Evolutionary conservation across 2,329 filamentous ascomycete species (phyloP).

Genomic region (Cyanodermella asteris): DNA sequence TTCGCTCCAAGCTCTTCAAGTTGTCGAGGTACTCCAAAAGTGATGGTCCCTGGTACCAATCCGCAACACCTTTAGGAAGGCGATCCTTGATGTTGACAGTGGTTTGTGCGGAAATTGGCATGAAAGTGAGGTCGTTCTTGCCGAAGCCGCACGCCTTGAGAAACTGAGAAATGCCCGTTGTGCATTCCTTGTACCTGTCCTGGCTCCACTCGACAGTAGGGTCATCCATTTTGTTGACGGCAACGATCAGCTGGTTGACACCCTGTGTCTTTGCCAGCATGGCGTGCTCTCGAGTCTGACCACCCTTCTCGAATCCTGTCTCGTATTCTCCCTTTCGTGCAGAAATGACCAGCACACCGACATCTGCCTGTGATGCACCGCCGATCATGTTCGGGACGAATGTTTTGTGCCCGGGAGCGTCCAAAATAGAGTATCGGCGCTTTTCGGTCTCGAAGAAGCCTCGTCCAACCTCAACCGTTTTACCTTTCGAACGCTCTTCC

Average conservation of each 20-base stretch:
- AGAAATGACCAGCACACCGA: slow-evolving; percentile 88
- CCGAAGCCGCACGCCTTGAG: slow-evolving; percentile 88
- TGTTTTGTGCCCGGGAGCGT: slow-evolving; percentile 93
- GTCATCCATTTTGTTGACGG: slow-evolving; percentile 99
- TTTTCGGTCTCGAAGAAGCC: slow-evolving; percentile 96
- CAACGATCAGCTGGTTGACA: slow-evolving; percentile 88
- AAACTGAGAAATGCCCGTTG: slow-evolving; percentile 59
- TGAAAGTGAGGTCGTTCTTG: slow-evolving; percentile 83
- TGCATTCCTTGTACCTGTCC: slow-evolving; percentile 82
- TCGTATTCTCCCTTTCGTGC: slow-evolving; percentile 97
- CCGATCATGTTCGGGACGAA: slow-evolving; percentile 98
- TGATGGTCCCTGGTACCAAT: slow-evolving; percentile 78
- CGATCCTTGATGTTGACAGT: slow-evolving; percentile 73
- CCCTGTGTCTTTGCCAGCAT: slow-evolving; percentile 96
- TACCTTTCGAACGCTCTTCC: slow-evolving; percentile 88
- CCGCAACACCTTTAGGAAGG: slow-evolving; percentile 49
- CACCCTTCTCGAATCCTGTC: slow-evolving; percentile 90
- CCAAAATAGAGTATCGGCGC: slow-evolving; percentile 85
- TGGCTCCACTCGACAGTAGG: slow-evolving; percentile 89
- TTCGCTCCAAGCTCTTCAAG: slow-evolving; percentile 84
- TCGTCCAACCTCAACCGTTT: slow-evolving; percentile 91
- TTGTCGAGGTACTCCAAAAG: slow-evolving; percentile 87
- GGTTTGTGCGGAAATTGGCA: slow-evolving; percentile 86
- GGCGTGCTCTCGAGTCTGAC: slow-evolving; percentile 92
- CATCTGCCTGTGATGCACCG: slow-evolving; percentile 76